Base-by-base conservation (phyloP, 176 grass and related monocot genomes). In the Oropetium thomaeum region DNA sequence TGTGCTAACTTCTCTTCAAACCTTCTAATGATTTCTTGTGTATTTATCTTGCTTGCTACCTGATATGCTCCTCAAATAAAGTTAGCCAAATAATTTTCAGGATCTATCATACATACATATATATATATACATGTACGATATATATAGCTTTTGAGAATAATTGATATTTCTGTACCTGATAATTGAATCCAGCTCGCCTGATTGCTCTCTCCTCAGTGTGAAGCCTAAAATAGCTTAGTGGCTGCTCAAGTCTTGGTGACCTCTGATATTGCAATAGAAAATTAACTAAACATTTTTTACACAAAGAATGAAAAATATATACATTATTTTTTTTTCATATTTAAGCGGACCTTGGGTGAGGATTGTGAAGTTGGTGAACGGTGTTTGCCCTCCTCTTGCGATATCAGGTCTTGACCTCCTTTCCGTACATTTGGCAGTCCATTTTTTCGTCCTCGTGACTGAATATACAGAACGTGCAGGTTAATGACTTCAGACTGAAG, bases 31-130 rank as follows among this genome's bases (percentile, higher is more conserved):
- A 93, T 93, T 74, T 89, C 86, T 74, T 83, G 71, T 33, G 90
- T 93, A 74, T 89, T 89, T 87, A 91, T 87, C 85, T 97, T 93
- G 81, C 86, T 97, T 29, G 94, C 80, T 53, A 93, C 78, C 94
- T 97, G 76, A 20, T 8, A 62, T 8, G n/a, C 17, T 29, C 58
- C 47, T 58, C 58, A 40, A 52, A n/a, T n/a, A n/a, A 75, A 39
- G 20, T 71, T 67, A 78, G 14, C 60, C 31, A 28, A 17, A 32
- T 53, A 28, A 17, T 40, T 53, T 23, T 7, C 3, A 13, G n/a
- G n/a, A 53, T 53, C n/a, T 1, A 4, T 58, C 35, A 37, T n/a
- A n/a, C n/a, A n/a, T n/a, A n/a, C n/a, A 31, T 52, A 41, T 69
- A 34, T 62, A 23, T 48, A 29, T 8, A 1, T 35, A 25, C n/a